These are phyloP conservation scores for Bonia amplexicaulis DNA, from an alignment of 176 grass and related monocot species.

Conservation along the genomic window DNA sequence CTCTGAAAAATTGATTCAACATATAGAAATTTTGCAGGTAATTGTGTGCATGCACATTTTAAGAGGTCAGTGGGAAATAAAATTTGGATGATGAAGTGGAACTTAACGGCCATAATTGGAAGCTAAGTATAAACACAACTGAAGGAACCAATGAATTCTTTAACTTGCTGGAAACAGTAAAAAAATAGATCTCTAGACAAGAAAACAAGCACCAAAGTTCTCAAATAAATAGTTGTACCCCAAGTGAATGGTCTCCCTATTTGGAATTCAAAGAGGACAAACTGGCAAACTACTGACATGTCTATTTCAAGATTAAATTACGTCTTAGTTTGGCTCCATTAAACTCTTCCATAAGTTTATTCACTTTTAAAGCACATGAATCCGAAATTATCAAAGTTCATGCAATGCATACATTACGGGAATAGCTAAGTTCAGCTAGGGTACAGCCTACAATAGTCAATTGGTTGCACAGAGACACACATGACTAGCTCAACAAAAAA, in stretches of 20 bases:
- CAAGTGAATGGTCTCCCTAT: neutral
- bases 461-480: neutral
- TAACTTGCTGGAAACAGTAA: neutral
- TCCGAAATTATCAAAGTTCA: neutral
- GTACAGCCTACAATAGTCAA: neutral
- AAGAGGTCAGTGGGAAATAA: neutral
- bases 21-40: neutral
- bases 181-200: neutral
- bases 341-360: neutral
- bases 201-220: neutral
- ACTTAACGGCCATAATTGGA: neutral
- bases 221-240: neutral
- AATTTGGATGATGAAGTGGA: slow-evolving; percentile 1
- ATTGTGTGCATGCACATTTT: neutral
- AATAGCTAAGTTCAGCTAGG: neutral
- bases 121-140: neutral
- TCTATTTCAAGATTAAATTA: neutral
- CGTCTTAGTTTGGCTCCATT: neutral
- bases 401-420: neutral
- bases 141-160: neutral
- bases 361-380: neutral
- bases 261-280: neutral
- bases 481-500: neutral
- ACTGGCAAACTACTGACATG: neutral
- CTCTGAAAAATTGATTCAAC: neutral